Evolutionary conservation across 2,329 filamentous ascomycete species (phyloP).

Genomic region (Fonsecaea multimorphosa): DNA sequence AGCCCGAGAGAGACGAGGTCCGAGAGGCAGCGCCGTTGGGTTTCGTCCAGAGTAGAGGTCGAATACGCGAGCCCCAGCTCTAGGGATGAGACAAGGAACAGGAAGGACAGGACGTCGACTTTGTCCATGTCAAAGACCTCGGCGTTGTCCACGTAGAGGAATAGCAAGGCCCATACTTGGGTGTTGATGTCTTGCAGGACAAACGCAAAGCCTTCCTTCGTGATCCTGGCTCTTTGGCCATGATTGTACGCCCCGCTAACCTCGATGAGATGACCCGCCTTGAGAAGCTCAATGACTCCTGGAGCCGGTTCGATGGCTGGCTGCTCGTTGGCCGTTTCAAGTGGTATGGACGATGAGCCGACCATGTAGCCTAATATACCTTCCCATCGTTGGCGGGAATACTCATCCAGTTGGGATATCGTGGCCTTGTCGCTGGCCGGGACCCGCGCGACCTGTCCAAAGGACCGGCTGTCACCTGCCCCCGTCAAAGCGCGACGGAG

Average conservation of each 20-base stretch:
- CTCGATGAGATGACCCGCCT: slow-evolving; percentile 81
- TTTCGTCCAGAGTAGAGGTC: slow-evolving; percentile 78
- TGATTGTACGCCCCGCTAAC: slow-evolving; percentile 43
- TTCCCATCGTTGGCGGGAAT: slow-evolving; percentile 91
- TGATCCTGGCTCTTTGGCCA: slow-evolving; percentile 71
- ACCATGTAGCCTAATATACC: slow-evolving; percentile 96
- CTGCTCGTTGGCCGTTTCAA: slow-evolving; percentile 28
- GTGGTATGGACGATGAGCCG: slow-evolving; percentile 47
- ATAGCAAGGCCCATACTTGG: slow-evolving; percentile 93
- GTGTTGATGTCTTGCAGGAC: slow-evolving; percentile 93
- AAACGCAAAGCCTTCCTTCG: slow-evolving; percentile 91
- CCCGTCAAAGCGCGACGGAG: slow-evolving; percentile 87
- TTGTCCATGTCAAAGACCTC: slow-evolving; percentile 78
- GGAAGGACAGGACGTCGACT: slow-evolving; percentile 92
- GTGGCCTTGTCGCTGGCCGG: slow-evolving; percentile 69
- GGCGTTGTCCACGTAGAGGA: slow-evolving; percentile 89
- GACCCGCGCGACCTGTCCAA: slow-evolving; percentile 80
- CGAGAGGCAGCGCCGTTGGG: slow-evolving; percentile 86
- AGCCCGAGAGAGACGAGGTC: slow-evolving; percentile 92
- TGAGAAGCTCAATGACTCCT: slow-evolving; percentile 82
- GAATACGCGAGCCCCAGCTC: slow-evolving; percentile 92
- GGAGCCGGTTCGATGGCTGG: slow-evolving; percentile 61
- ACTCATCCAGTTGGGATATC: slow-evolving; percentile 77
- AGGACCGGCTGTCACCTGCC: slow-evolving; percentile 82
- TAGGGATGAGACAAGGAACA: slow-evolving; percentile 92